Base-by-base conservation (phyloP, 2,329 filamentous ascomycete species). In the Talaromyces sp. region DNA sequence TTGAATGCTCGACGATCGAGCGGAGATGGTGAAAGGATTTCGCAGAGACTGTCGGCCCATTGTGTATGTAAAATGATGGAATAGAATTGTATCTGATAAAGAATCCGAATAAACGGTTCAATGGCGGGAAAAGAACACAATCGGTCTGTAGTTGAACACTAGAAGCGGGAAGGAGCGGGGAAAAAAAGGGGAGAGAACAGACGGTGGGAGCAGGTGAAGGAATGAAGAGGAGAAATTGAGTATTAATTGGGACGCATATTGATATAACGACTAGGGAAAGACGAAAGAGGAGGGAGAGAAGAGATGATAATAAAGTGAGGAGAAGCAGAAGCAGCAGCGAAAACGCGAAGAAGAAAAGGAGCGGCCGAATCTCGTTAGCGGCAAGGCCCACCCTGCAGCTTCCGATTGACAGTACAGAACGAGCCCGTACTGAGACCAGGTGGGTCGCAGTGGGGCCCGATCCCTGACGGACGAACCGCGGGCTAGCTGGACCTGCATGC, bases 21-120 rank as follows among this genome's bases (percentile, higher is more conserved):
- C 44, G 12, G 62, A 33, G 42, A 65, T 64, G 9, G 60, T 56
- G n/a, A 56, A 60, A 4, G 64, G 62, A 42, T 33, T 53, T 7
- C 57, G 60, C 6, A 52, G 54, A 16, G 62, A 61, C 28, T 64
- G 64, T 14, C 62, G 62, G 16, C 59, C 64, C 64, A 65, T 65
- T 47, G 40, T 53, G 56, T 30, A 4, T 53, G 30, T 1, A 28
- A 52, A 16, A 28, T 31, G 27, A 16, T 5, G 50, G 30, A 18
- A 53, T 31, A 10, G 1, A n/a, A 42, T 5, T 42, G 18, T 47
- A 27, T 47, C 2, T 14, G 44, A 47, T 27, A n/a, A 23, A 44
- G 40, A 44, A 9, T 18, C 40, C 44, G 44, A 14, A 12, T 4
- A 16, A 27, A 47, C n/a, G 4, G 18, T 18, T 47, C 18, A 9